A percentile compares a stretch with the other conserved stretches of the same genome.
Evolutionary conservation across 2,329 filamentous ascomycete genomes (phyloP).

Genomic region (Remersonia thermophila): DNA sequence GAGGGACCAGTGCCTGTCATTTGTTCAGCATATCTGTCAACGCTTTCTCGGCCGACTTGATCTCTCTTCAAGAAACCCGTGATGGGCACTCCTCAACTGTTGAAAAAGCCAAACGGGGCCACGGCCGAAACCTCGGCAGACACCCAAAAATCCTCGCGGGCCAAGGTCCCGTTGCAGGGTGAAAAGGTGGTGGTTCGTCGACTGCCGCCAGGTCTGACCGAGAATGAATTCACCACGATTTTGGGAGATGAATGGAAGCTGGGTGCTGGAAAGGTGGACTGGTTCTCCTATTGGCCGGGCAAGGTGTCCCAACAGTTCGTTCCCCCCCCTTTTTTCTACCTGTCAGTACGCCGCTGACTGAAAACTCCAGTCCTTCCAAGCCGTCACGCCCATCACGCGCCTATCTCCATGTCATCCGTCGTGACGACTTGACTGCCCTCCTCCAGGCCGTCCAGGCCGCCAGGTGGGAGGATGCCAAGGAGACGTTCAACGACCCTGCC

Average conservation of each 20-base stretch:
- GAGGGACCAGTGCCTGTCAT: too few species aligned
- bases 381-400: constrained; percentile 68
- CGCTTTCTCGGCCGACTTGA: too few species aligned
- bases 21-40: too few species aligned
- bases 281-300: constrained; percentile 52
- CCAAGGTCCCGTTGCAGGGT: constrained; percentile 43
- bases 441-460: constrained; percentile 56
- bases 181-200: constrained; percentile 78
- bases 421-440: constrained; percentile 53
- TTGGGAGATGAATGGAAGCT: constrained; percentile 72
- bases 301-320: constrained; percentile 77
- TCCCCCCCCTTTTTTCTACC: neutral
- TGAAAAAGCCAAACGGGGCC: constrained; percentile 38
- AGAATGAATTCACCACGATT: constrained; percentile 59
- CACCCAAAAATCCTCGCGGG: constrained; percentile 30
- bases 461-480: constrained; percentile 71
- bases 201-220: constrained; percentile 73
- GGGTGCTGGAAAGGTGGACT: constrained; percentile 75
- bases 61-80: too few species aligned
- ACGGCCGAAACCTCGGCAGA: constrained; percentile 32
- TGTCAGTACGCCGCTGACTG: neutral
- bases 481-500: constrained; percentile 56
- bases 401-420: constrained; percentile 70
- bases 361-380: constrained; percentile 74
- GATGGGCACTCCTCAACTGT: constrained; percentile 16